These are phyloP conservation scores for Albugo laibachii DNA, from an alignment of 352 stramenopile species.

Conservation along the genomic window DNA sequence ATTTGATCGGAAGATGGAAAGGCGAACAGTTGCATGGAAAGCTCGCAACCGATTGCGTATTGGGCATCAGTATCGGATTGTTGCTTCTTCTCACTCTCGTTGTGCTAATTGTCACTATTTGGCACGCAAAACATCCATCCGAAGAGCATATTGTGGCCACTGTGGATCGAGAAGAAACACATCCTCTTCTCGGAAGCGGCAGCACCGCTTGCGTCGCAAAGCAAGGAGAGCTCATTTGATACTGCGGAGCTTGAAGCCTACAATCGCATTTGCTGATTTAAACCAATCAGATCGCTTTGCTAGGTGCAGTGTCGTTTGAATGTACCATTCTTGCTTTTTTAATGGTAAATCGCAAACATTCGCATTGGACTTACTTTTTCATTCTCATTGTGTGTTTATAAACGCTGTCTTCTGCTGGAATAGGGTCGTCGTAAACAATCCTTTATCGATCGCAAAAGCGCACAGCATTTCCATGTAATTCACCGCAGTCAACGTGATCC, in stretches of 20 bases:
- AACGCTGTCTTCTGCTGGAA: too few species aligned
- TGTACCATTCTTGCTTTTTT: too few species aligned
- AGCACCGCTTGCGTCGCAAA: too few species aligned
- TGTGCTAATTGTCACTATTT: conserved; percentile 26
- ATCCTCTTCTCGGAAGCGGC: background rate
- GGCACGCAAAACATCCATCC: conserved; percentile 18
- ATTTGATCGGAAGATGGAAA: conserved; percentile 43
- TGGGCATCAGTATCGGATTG: conserved; percentile 56
- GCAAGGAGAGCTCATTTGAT: too few species aligned
- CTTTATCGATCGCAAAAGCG: conserved; percentile 76
- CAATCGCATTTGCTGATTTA: too few species aligned
- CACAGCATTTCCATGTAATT: conserved; percentile 75
- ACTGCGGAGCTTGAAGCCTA: too few species aligned
- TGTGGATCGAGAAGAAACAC: background rate
- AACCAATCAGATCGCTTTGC: too few species aligned
- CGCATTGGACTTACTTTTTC: too few species aligned
- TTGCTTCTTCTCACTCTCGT: conserved; percentile 25
- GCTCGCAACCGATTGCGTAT: conserved; percentile 48
- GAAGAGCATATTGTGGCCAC: conserved; percentile 2
- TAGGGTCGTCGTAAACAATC: conserved; percentile 32
- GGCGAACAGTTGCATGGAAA: conserved; percentile 38
- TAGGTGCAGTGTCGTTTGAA: too few species aligned
- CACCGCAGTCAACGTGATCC: conserved; percentile 71
- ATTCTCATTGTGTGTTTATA: too few species aligned
- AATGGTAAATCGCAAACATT: too few species aligned